phyloP scores from a whole-genome alignment of 805 yeast species.

The Saturnispora gosingensis region DNA sequence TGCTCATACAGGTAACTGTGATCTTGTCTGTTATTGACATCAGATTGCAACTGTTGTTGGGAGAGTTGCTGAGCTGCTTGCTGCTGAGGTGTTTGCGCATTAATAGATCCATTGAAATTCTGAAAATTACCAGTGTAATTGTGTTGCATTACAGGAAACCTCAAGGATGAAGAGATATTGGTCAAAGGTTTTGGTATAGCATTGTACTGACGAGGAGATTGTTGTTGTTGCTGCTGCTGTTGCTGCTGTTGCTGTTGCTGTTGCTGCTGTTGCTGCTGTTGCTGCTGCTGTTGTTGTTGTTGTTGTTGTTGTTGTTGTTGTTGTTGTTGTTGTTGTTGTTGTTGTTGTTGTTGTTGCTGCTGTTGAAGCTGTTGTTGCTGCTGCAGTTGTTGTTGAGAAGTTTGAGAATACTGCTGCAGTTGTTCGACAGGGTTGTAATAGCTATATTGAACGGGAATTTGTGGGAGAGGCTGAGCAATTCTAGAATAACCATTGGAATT shows the following conservation, averaged over 20 bases:
- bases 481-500: slow-evolving; percentile 9
- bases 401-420: slow-evolving; percentile 2
- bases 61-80: not conserved
- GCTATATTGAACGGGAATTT: slow-evolving; percentile 4
- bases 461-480: slow-evolving; percentile 12
- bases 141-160: slow-evolving; percentile 4
- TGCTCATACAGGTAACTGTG: not conserved
- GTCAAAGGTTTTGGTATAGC: not conserved
- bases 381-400: not conserved
- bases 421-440: slow-evolving; percentile 1
- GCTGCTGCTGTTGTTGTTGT: not conserved
- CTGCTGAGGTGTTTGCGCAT: not conserved
- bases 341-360: slow-evolving; percentile 1
- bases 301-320: too few relatives aligned
- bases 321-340: not conserved
- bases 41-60: not conserved
- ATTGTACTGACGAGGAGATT: not conserved
- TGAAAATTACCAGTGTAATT: not conserved
- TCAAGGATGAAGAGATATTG: not conserved
- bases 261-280: not conserved
- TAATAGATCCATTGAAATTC: not conserved
- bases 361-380: not conserved
- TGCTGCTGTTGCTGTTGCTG: slow-evolving; percentile 4
- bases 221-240: not conserved
- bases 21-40: not conserved